phyloP scores from a whole-genome alignment of 805 yeast species.

The Cyberlindnera japonica region DNA sequence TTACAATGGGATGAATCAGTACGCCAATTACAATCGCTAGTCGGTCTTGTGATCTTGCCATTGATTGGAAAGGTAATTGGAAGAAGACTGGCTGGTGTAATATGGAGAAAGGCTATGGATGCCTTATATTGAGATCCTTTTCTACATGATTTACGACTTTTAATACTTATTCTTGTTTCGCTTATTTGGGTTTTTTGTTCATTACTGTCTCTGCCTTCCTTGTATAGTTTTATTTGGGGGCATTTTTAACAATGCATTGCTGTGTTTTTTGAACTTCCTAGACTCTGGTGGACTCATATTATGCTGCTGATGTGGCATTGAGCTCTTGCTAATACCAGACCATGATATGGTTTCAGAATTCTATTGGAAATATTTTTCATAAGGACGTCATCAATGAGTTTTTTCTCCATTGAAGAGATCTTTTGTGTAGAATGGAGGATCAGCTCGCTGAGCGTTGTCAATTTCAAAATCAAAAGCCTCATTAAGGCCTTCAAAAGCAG shows the following conservation, averaged over 20 bases:
- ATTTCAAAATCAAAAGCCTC: constrained; percentile 17
- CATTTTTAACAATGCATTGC: background rate
- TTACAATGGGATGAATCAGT: constrained; percentile 73
- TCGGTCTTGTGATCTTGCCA: constrained; percentile 61
- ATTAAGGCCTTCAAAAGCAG: constrained; percentile 18
- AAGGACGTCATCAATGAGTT: constrained; percentile 22
- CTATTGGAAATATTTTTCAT: constrained; percentile 20
- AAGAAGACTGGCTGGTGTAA: constrained; percentile 46
- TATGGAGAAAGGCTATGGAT: constrained; percentile 26
- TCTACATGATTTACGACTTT: background rate
- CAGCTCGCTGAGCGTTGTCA: constrained; percentile 11
- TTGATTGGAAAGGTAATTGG: constrained; percentile 66
- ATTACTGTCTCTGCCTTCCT: background rate
- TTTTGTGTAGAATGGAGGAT: background rate
- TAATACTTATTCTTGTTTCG: background rate
- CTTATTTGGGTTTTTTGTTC: background rate
- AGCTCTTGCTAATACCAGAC: constrained; percentile 10
- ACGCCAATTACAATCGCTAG: constrained; percentile 52
- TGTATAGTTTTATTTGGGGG: background rate
- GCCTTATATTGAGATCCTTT: constrained; percentile 16
- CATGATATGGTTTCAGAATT: constrained; percentile 24
- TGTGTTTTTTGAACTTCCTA: background rate
- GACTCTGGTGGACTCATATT: background rate
- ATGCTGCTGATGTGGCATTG: constrained; percentile 12
- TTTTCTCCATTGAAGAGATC: constrained; percentile 11